Evolutionary conservation across 306 rosid genomes (phyloP).

Genomic region (Fagus crenata): DNA sequence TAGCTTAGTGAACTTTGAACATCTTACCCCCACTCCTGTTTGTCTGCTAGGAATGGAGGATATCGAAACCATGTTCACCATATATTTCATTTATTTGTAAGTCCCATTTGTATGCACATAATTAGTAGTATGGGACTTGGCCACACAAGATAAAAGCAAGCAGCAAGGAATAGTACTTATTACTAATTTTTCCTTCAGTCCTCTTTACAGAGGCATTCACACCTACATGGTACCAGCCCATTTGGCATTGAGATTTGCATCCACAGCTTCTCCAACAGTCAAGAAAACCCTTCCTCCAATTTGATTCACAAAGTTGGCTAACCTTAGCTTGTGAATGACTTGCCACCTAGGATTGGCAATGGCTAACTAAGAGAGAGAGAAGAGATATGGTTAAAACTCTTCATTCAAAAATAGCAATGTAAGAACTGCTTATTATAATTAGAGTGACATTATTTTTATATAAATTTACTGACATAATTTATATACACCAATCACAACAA

Average conservation of each 20-base stretch:
- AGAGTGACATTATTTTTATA: no score
- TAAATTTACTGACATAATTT: no score
- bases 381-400: not conserved
- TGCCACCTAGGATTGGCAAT: constrained; percentile 79
- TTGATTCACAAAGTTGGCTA: constrained; percentile 56
- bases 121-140: constrained; percentile 5
- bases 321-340: constrained; percentile 80
- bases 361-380: constrained; percentile 47
- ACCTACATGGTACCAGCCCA: not conserved
- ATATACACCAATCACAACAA: no score
- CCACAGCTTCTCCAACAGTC: constrained; percentile 82
- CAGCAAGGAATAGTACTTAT: not conserved
- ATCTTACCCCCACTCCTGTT: not conserved
- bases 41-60: not conserved
- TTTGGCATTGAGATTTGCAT: constrained; percentile 25
- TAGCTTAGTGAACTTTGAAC: not conserved
- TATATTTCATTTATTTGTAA: not conserved
- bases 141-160: not conserved
- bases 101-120: constrained; percentile 13
- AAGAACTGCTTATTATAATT: no score
- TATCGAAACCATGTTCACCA: not conserved
- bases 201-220: not conserved
- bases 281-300: constrained; percentile 62
- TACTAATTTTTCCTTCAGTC: not conserved
- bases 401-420: no score